Percentiles rank a stretch among this genome's conserved stretches.
phyloP scores from a whole-genome alignment of 306 rosid species.

The Quercus ilex region DNA sequence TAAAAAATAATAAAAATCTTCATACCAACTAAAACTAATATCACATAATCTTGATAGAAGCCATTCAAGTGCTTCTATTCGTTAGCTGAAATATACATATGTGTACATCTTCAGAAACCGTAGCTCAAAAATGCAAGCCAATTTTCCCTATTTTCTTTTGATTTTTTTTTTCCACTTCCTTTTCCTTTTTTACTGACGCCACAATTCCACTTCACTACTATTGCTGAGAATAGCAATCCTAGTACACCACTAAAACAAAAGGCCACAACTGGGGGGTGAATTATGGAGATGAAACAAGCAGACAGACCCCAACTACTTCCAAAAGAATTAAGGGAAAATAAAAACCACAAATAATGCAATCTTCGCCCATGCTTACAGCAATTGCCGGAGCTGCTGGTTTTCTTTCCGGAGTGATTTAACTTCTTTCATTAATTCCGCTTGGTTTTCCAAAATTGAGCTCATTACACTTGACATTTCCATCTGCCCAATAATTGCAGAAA shows the following conservation, averaged over 20 bases:
- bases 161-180: slow-evolving; percentile 12
- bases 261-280: slow-evolving; percentile 18
- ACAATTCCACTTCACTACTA: slow-evolving; percentile 9
- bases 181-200: neutral
- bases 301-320: slow-evolving; percentile 10
- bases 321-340: neutral
- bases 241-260: slow-evolving; percentile 5
- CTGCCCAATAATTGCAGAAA: slow-evolving; percentile 37
- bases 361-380: slow-evolving; percentile 83
- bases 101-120: slow-evolving; percentile 44
- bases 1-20: neutral
- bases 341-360: too few species aligned
- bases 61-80: slow-evolving; percentile 28
- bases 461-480: slow-evolving; percentile 56
- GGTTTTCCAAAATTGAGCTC: slow-evolving; percentile 75
- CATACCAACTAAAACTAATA: neutral
- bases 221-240: slow-evolving; percentile 31
- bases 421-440: slow-evolving; percentile 86
- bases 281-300: slow-evolving; percentile 24
- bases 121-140: slow-evolving; percentile 20
- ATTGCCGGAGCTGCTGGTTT: slow-evolving; percentile 81
- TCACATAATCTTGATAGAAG: neutral
- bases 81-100: slow-evolving; percentile 18
- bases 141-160: slow-evolving; percentile 5
- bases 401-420: slow-evolving; percentile 80